Base-by-base conservation (phyloP, 192 early-diverging fungal species). In the Pilobolus umbonatus region DNA sequence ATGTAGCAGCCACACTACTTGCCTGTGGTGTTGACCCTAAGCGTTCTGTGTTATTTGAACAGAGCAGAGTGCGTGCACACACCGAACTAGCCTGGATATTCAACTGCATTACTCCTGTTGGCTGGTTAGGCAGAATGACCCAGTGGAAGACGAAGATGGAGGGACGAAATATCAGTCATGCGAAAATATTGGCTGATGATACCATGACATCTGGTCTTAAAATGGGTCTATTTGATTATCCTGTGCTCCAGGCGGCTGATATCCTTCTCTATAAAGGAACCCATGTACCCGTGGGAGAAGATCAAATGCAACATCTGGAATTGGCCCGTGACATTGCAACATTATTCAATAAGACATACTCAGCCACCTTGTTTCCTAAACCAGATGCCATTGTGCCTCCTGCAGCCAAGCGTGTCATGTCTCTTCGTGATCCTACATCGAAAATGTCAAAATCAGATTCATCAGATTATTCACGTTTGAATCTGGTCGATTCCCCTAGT, bases 381-480 rank as follows among this genome's bases (percentile, higher is more conserved):
- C 91, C 93, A 0, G 45, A 71, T 30, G 76, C 77, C 21, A 66
- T 92, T 42, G 75, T 87, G 14, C 80, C 84, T 82, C 52, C 67
- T 34, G 10, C 75, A 2, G 81, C 83, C 14, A 90, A 89, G 45
- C 83, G 89, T 17, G 81, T 95, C 49, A 90, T 94, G 89, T 95
- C 93, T 2, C 71, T 97, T 11, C 75, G 82, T 4, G 77, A 88
- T 38, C 93, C 93, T 2, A 60, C 60, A 11, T 57, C 66, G 38
- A 95, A 95, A 65, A 97, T 95, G 95, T 92, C 91, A 9, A 95
- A 97, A 68, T 89, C 87, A 0, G 89, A 93, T 43, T 69, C 80
- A 4, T 80, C 74, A 6, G 85, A 86, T 24, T 57, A 74, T 22
- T 76, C 88, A 1, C 83, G 92, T 0, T 94, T 96, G 57, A 84